Base-by-base conservation (phyloP, 2,329 filamentous ascomycete species). In the Botryotinia convoluta region DNA sequence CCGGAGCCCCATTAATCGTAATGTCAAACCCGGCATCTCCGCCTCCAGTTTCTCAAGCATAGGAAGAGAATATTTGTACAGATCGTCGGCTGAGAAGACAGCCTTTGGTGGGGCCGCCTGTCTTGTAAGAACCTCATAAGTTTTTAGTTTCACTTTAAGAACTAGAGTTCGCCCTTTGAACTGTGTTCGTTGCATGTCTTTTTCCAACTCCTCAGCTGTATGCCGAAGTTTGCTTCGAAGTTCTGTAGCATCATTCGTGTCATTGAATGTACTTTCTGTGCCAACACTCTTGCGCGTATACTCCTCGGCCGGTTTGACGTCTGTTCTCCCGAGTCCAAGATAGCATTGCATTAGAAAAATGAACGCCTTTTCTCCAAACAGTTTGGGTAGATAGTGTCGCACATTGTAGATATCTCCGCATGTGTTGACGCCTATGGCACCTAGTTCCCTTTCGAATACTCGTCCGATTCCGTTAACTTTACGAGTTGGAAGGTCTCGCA, bases 401-500 rank as follows among this genome's bases (percentile, higher is more conserved):
- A 95, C 87, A 0, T 86, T 83, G 79, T 94, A 97, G 8, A 98
- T 92, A 77, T 98, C 94, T 3, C 94, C 94, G 79, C 95, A 98
- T 0, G 91, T 96, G 80, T 92, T 92, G 78, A 98, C 88, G 0
- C 95, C 95, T 63, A 98, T 90, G 6, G 95, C 93, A 62, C 93
- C 89, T 2, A 99, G 87, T 81, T 99, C 94, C 73, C 96, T 89
- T 83, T 98, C 96, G 75, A 98, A 91, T 10, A 98, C 96, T 35
- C 96, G 89, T 0, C 96, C 96, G n/a, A 99, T 89, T 1, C 96
- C 96, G 77, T 98, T 98, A 61, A 98, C 93, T 80, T 98, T 98
- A 48, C 96, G 88, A 0, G 94, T 94, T 0, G 95, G 91, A 37
- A 99, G 85, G 44, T 91, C 87, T 18, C 87, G 87, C 92, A 98